Evolutionary conservation across 176 grass and related monocot genomes (phyloP).

Genomic region (Stipa capillata): DNA sequence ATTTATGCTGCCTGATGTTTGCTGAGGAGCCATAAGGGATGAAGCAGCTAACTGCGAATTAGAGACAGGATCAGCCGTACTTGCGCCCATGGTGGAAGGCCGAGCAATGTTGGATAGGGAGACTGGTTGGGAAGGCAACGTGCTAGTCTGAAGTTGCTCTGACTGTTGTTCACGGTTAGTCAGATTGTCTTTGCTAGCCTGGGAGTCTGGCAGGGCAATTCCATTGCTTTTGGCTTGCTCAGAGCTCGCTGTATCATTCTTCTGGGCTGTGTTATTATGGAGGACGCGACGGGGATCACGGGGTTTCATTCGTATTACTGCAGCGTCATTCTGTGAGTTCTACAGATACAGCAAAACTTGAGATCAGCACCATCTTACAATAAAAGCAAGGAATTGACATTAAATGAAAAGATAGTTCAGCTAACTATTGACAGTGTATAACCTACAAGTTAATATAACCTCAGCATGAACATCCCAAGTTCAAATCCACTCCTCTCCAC

Average conservation of each 20-base stretch:
- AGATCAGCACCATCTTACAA: slow-evolving; percentile 10
- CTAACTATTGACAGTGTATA: neutral
- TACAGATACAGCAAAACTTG: slow-evolving; percentile 12
- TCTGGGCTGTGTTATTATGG: slow-evolving; percentile 45
- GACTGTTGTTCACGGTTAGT: slow-evolving; percentile 22
- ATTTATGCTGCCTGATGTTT: slow-evolving; percentile 16
- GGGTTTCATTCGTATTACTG: slow-evolving; percentile 72
- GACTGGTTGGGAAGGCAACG: slow-evolving; percentile 18
- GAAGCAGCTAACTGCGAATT: slow-evolving; percentile 52
- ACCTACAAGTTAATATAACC: neutral
- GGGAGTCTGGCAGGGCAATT: slow-evolving; percentile 20
- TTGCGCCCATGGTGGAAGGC: neutral
- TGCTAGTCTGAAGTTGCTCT: slow-evolving; percentile 18
- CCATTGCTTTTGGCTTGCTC: slow-evolving; percentile 56
- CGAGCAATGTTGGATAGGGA: neutral
- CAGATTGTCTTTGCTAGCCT: slow-evolving; percentile 31
- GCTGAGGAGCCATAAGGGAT: slow-evolving; percentile 19
- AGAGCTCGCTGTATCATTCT: slow-evolving; percentile 19
- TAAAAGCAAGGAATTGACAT: neutral
- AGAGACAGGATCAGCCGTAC: slow-evolving; percentile 30
- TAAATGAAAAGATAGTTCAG: neutral
- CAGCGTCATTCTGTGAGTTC: slow-evolving; percentile 45
- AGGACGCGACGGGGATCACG: slow-evolving; percentile 84
- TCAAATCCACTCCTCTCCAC: neutral
- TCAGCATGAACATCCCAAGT: neutral